Evolutionary conservation across 805 yeast genomes (phyloP).

Genomic region (Yarrowia sp.): DNA sequence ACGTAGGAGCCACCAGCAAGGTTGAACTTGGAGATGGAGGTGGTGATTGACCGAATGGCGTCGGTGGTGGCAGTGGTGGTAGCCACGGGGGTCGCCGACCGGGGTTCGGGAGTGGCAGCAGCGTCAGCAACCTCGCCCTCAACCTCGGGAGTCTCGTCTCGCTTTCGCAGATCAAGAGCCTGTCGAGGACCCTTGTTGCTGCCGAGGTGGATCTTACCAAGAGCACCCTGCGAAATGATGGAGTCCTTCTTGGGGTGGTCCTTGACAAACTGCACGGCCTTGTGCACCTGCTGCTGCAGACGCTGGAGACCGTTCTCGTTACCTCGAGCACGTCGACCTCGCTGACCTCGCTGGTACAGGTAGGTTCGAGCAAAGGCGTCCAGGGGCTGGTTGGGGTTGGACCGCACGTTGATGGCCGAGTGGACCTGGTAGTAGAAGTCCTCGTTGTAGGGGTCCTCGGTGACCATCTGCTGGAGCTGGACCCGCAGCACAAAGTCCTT

Average conservation of each 20-base stretch:
- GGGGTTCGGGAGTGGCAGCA: slow-evolving; percentile 10
- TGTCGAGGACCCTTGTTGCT: slow-evolving; percentile 84
- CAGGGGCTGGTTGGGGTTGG: slow-evolving; percentile 61
- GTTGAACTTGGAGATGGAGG: slow-evolving; percentile 46
- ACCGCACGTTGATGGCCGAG: slow-evolving; percentile 71
- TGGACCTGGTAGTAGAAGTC: slow-evolving; percentile 95
- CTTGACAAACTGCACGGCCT: slow-evolving; percentile 93
- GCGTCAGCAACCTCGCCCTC: slow-evolving; percentile 43
- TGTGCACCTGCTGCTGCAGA: slow-evolving; percentile 97
- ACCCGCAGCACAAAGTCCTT: slow-evolving; percentile 93
- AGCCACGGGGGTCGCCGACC: slow-evolving; percentile 20
- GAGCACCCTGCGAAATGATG: slow-evolving; percentile 79
- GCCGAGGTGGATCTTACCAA: slow-evolving; percentile 83
- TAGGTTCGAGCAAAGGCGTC: slow-evolving; percentile 92
- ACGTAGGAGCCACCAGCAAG: slow-evolving; percentile 37
- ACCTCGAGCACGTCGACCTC: slow-evolving; percentile 56
- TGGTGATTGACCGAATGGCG: slow-evolving; percentile 46
- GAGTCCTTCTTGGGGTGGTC: slow-evolving; percentile 74
- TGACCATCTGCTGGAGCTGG: slow-evolving; percentile 92
- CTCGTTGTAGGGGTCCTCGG: slow-evolving; percentile 96
- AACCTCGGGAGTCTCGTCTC: slow-evolving; percentile 17
- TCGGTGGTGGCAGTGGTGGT: slow-evolving; percentile 34
- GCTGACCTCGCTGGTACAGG: slow-evolving; percentile 87
- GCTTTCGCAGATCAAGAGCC: slow-evolving; percentile 62
- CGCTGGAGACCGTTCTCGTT: slow-evolving; percentile 87